Base-by-base conservation (phyloP, 768 basidiomycete genomes). In the Chalciporus sphaerocephalus region DNA sequence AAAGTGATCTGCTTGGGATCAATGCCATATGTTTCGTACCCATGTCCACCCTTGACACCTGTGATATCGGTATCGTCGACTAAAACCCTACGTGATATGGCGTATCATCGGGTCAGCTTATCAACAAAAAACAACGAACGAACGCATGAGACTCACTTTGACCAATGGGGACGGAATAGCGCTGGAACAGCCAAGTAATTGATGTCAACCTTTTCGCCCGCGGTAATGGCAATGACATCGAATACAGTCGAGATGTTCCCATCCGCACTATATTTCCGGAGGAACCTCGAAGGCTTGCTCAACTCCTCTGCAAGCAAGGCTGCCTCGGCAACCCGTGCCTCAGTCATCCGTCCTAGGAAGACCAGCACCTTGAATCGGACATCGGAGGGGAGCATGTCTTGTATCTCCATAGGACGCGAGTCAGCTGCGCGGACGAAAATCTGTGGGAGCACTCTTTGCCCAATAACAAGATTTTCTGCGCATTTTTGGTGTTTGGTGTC, bases 111-210 rank as follows among this genome's bases (percentile, higher is more conserved):
- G 7, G 18, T 58, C 20, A 46, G 24, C 22, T 7, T 10, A 17
- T 13, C 23, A 24, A 12, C 17, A 7, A 32, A 30, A 30, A 1
- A 6, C 3, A 8, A n/a, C n/a, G n/a, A n/a, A n/a, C 20, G 12
- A 48, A 7, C 48, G 8, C 11, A 11, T 37, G 2, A 35, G 25
- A 44, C 64, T 33, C 27, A 73, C 72, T 69, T 71, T 17, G 69
- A 59, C 73, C 73, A 74, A 40, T 75, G 74, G 10, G 60, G 38
- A 43, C 71, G 60, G 47, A 75, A 53, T 20, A 59, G 42, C 6
- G 36, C 44, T 0, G 73, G 73, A 23, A 74, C 49, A 15, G 46
- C 44, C 13, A 70, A 57, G 41, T 64, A 72, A 16, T 69, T 64
- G 15, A 62, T 51, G 16, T 54, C 53, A 6, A 60, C 55, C 47